These are phyloP conservation scores for Pseudogymnoascus pannorum DNA, from an alignment of 2,329 filamentous ascomycete genomes.

Conservation along the genomic window DNA sequence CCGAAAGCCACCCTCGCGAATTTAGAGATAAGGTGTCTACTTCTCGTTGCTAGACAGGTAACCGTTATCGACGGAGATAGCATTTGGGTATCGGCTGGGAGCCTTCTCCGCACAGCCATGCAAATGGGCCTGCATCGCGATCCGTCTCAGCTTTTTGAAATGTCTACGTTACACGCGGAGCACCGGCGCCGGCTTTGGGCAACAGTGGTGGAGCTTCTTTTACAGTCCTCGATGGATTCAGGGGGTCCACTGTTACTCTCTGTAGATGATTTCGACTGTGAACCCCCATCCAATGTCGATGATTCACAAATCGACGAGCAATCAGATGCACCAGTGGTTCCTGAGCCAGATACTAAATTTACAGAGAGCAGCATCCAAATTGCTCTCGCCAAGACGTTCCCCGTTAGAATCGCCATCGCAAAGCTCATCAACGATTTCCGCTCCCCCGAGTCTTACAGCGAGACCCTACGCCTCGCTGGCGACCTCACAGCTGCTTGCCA, in stretches of 20 bases:
- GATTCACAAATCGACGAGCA: slow-evolving; percentile 41
- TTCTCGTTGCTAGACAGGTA: slow-evolving; percentile 42
- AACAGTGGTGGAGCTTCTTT: slow-evolving; percentile 45
- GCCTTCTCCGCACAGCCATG: slow-evolving; percentile 44
- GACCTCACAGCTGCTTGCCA: slow-evolving; percentile 32
- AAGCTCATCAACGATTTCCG: slow-evolving; percentile 41
- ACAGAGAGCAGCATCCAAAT: slow-evolving; percentile 45
- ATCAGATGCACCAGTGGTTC: slow-evolving; percentile 17
- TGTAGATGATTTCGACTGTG: slow-evolving; percentile 40
- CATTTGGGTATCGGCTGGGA: slow-evolving; percentile 42
- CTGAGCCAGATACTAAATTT: slow-evolving; percentile 23
- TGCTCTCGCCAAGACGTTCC: slow-evolving; percentile 37
- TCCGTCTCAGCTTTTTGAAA: slow-evolving; percentile 39
- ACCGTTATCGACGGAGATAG: slow-evolving; percentile 42
- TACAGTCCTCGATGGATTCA: slow-evolving; percentile 44
- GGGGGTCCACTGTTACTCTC: slow-evolving; percentile 43
- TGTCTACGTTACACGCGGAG: slow-evolving; percentile 42
- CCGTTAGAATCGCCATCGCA: slow-evolving; percentile 37
- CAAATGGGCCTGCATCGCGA: slow-evolving; percentile 52
- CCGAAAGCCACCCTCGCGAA: slow-evolving; percentile 38
- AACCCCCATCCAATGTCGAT: slow-evolving; percentile 40
- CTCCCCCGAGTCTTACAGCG: slow-evolving; percentile 36
- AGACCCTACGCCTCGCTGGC: slow-evolving; percentile 39
- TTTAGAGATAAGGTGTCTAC: slow-evolving; percentile 45
- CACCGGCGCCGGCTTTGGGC: slow-evolving; percentile 49